Evolutionary conservation across 441 rosid species (phyloP), one percentile per base, ranked within the genome.

Genomic region (Sinapis alba): DNA sequence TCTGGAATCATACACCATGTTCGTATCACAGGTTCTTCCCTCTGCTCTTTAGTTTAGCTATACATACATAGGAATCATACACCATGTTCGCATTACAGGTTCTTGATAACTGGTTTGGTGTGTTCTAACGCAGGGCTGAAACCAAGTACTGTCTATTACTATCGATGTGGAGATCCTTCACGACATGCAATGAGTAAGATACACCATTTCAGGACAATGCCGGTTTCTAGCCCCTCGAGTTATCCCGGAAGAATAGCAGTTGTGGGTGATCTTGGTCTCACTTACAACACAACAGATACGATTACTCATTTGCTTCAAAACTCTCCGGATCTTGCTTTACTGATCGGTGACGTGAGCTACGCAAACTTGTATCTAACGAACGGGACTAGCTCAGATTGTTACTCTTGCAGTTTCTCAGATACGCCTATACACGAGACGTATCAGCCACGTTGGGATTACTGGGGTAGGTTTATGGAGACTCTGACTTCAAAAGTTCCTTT

Each of bases 1-100:
- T 91, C 97, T 63, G 95, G 95, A 61, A 88, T 89, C 78, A 88
- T 89, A 28, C 95, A 91, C 78, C 97, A 91, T 34, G 97, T 86
- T 78, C 89, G 89, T 62, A 82, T 91, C 53, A 82, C 84, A 68
- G 93, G 97, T 88, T 76, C 7, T 1, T 27, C 30, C 5, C 30
- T 4, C 5, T 27, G n/a, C n/a, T n/a, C n/a, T n/a, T n/a, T n/a
- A n/a, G n/a, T n/a, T n/a, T n/a, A n/a, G n/a, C n/a, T n/a, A n/a
- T n/a, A n/a, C n/a, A n/a, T n/a, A n/a, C n/a, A n/a, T n/a, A n/a
- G n/a, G n/a, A n/a, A n/a, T n/a, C n/a, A n/a, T n/a, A n/a, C n/a
- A n/a, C n/a, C n/a, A n/a, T n/a, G n/a, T n/a, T n/a, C n/a, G n/a
- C n/a, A n/a, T n/a, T n/a, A n/a, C n/a, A n/a, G n/a, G n/a, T n/a